Percentiles rank a stretch among this genome's conserved stretches.
Conservation (phyloP, 148 eudicot genomes). For the Rhododendron henanense region DNA sequence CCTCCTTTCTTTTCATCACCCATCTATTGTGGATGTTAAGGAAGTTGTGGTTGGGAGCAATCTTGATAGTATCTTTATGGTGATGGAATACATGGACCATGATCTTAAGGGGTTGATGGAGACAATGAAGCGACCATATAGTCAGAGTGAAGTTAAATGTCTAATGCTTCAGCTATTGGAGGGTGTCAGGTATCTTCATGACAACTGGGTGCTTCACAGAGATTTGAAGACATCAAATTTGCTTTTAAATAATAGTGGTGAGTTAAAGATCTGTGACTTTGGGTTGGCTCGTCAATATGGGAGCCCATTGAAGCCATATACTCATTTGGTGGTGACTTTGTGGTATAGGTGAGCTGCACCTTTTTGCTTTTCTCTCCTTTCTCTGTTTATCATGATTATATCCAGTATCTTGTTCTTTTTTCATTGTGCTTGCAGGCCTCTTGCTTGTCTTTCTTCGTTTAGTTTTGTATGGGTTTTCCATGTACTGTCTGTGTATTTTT, state of each 20-base stretch:
- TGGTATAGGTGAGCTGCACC: conserved; percentile 88
- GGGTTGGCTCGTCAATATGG: conserved; percentile 96
- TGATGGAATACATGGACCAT: conserved; percentile 97
- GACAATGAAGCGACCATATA: conserved; percentile 90
- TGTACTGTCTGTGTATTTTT: background rate
- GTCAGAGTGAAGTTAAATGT: conserved; percentile 95
- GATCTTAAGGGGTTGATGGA: conserved; percentile 94
- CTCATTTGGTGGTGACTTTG: conserved; percentile 91
- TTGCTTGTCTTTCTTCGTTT: background rate
- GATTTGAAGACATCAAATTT: conserved; percentile 90
- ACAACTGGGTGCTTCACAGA: conserved; percentile 96
- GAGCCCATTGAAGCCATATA: conserved; percentile 89
- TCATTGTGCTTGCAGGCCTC: background rate
- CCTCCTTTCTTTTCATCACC: conserved; percentile 74
- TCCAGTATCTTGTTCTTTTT: background rate
- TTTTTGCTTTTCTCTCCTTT: conserved; percentile 8
- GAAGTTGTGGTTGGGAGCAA: conserved; percentile 87
- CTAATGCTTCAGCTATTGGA: conserved; percentile 87
- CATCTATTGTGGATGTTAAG: conserved; percentile 86
- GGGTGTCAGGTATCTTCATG: conserved; percentile 87
- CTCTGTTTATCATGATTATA: background rate
- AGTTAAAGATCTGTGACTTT: conserved; percentile 90
- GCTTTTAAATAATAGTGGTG: conserved; percentile 84
- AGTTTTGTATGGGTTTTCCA: background rate
- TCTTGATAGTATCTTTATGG: conserved; percentile 92